Percentiles rank a stretch among this genome's conserved stretches.
These are phyloP conservation scores for Pseudogymnoascus sp. DNA, from an alignment of 2,329 filamentous ascomycete genomes.

Conservation along the genomic window DNA sequence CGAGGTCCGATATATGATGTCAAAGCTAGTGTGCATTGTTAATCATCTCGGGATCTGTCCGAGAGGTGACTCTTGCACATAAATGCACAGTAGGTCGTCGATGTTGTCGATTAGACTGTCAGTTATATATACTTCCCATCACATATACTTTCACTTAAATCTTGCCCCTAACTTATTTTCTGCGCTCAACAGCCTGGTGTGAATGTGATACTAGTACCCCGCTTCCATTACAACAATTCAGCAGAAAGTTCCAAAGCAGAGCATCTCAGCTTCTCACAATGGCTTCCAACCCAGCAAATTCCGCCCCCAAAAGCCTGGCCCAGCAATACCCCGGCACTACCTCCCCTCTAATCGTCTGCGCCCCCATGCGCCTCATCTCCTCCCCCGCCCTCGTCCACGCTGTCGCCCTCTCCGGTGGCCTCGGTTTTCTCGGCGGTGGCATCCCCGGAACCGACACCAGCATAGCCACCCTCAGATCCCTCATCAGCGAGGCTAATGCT, in stretches of 20 bases:
- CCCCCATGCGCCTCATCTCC: conserved; percentile 61
- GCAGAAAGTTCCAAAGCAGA: neutral
- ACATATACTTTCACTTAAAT: neutral
- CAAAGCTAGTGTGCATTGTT: neutral
- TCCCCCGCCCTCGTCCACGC: conserved; percentile 47
- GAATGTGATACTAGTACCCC: neutral
- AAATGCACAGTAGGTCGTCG: neutral
- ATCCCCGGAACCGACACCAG: conserved; percentile 33
- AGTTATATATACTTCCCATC: neutral
- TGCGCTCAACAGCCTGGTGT: neutral
- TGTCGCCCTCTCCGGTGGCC: conserved; percentile 45
- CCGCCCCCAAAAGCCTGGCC: neutral
- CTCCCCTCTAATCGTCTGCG: conserved; percentile 49
- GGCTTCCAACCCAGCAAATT: neutral
- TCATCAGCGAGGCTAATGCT: conserved; percentile 25
- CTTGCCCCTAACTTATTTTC: neutral
- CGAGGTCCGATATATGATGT: neutral
- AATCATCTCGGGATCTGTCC: neutral
- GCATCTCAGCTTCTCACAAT: neutral
- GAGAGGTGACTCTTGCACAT: neutral
- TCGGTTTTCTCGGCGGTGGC: conserved; percentile 40
- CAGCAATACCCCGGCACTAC: conserved; percentile 48
- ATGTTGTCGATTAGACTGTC: neutral
- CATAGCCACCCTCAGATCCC: conserved; percentile 16
- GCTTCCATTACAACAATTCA: neutral